Evolutionary conservation across 1,139 yeast genomes (phyloP).

Genomic region (Yamadazyma atmosphaerica): DNA sequence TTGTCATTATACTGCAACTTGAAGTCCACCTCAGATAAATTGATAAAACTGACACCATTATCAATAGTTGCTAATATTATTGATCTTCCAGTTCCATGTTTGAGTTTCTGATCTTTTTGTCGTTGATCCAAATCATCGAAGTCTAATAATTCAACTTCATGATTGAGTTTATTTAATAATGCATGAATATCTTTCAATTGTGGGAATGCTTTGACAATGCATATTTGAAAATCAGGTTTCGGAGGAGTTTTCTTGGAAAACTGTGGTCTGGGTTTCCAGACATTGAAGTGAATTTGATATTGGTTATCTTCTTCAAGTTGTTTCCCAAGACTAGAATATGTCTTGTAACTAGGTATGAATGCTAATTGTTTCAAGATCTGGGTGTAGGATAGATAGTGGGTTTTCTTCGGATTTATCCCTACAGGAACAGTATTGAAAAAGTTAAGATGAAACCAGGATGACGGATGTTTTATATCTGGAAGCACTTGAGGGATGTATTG

Average conservation of each 20-base stretch:
- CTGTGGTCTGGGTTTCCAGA: constrained; percentile 80
- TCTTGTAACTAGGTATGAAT: constrained; percentile 29
- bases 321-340: constrained; percentile 19
- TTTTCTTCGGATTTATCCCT: constrained; percentile 17
- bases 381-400: constrained; percentile 37
- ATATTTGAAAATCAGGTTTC: constrained; percentile 72
- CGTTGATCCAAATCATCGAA: constrained; percentile 17
- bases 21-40: constrained; percentile 61
- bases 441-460: background rate
- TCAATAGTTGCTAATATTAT: constrained; percentile 68
- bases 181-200: constrained; percentile 36
- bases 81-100: constrained; percentile 47
- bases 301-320: background rate
- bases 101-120: constrained; percentile 28
- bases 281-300: constrained; percentile 48
- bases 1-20: constrained; percentile 24
- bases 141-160: constrained; percentile 20
- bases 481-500: constrained; percentile 7
- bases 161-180: constrained; percentile 23
- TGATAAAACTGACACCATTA: constrained; percentile 70
- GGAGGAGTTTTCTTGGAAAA: constrained; percentile 67
- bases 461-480: background rate
- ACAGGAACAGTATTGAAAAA: background rate
- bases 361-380: constrained; percentile 40
- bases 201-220: constrained; percentile 59